These are phyloP conservation scores for Crithidia mellificae DNA, from an alignment of 208 protist species.

Conservation along the genomic window DNA sequence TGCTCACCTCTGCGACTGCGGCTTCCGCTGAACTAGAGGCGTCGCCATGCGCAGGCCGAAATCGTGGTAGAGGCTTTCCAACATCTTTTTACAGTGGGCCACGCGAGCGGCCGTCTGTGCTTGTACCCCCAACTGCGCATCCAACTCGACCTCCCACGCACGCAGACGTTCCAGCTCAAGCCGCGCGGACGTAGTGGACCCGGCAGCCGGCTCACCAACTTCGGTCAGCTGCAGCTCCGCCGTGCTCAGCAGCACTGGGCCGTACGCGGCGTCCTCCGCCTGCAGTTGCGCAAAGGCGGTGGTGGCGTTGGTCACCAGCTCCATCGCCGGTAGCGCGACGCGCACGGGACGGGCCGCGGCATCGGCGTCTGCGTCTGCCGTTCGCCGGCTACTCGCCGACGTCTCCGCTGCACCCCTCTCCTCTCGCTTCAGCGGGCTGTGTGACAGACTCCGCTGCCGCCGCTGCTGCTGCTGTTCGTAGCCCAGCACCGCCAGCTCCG, in stretches of 20 bases:
- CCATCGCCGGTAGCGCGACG: conserved; percentile 28
- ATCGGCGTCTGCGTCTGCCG: background rate
- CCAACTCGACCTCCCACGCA: conserved; percentile 15
- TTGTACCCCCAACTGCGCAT: conserved; percentile 10
- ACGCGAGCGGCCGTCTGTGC: conserved; percentile 10
- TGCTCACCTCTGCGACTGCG: background rate
- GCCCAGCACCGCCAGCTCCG: conserved; percentile 57
- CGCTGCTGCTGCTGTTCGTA: conserved; percentile 17
- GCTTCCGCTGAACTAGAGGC: conserved; percentile 12
- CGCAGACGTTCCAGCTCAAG: conserved; percentile 52
- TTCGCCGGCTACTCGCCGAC: background rate
- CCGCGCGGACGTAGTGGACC: conserved; percentile 67
- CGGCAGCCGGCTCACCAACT: conserved; percentile 47
- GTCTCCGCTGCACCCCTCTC: background rate
- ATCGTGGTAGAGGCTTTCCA: conserved; percentile 30
- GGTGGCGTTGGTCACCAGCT: conserved; percentile 28
- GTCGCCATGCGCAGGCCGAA: conserved; percentile 37
- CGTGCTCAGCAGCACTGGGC: conserved; percentile 16
- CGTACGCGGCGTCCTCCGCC: conserved; percentile 21
- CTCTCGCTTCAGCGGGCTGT: background rate
- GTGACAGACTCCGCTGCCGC: background rate
- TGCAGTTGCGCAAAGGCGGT: conserved; percentile 25
- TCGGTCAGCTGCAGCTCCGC: conserved; percentile 46
- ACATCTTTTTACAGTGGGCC: conserved; percentile 17
- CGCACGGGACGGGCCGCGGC: conserved; percentile 3